Percentiles rank a stretch among this genome's conserved stretches.
phyloP scores from a whole-genome alignment of 2,329 filamentous ascomycete genomes.

The Apiospora kogelbergensis region DNA sequence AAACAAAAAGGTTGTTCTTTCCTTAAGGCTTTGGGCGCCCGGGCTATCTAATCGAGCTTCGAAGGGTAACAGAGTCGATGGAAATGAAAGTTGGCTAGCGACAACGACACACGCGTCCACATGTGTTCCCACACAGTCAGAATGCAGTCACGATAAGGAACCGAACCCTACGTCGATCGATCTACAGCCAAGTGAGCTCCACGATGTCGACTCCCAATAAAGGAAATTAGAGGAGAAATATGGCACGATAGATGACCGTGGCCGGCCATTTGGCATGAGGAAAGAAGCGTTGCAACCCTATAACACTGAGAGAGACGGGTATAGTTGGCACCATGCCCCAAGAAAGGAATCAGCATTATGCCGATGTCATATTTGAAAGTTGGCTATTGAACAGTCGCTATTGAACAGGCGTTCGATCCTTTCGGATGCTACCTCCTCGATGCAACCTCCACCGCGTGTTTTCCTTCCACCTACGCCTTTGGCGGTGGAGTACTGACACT shows the following conservation, averaged over 20 bases:
- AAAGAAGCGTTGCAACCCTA: background rate
- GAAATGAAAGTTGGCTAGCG: background rate
- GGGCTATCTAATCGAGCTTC: background rate
- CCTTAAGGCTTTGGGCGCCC: too few species aligned
- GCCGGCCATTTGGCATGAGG: background rate
- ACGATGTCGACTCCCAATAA: background rate
- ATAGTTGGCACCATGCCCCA: background rate
- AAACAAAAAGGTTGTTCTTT: too few species aligned
- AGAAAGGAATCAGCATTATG: background rate
- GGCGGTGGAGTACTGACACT: too few species aligned
- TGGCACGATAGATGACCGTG: background rate
- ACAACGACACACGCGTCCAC: background rate
- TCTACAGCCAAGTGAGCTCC: background rate
- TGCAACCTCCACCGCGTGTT: background rate
- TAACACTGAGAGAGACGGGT: background rate
- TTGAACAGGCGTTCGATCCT: background rate
- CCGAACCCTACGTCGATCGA: background rate
- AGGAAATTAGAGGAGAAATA: background rate
- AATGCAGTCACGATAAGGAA: background rate
- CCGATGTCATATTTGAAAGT: background rate
- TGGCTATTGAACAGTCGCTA: background rate
- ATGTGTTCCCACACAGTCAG: background rate
- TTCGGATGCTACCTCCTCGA: background rate
- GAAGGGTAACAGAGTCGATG: background rate
- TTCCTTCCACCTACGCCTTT: too few species aligned